A percentile compares a stretch with the other conserved stretches of the same genome.
Evolutionary conservation across 192 early-diverging fungal species (phyloP).

Genomic region (Backusella parvicylindrica): DNA sequence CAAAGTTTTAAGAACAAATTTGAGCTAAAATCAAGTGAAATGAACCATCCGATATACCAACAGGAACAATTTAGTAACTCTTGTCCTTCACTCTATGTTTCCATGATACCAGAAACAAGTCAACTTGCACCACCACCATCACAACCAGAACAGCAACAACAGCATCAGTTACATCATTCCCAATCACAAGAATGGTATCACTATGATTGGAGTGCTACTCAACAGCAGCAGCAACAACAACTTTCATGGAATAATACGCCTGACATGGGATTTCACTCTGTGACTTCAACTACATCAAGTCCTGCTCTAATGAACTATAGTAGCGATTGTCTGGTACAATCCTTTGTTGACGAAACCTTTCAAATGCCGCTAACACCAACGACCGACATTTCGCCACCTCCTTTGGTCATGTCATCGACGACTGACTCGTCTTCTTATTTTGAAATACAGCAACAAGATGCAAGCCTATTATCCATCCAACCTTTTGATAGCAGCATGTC

Average conservation of each 20-base stretch:
- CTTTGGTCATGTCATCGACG: neutral
- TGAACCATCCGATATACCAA: neutral
- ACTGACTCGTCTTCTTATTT: neutral
- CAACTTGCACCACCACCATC: neutral
- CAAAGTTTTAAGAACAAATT: neutral
- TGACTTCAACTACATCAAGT: neutral
- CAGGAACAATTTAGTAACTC: neutral
- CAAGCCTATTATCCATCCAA: neutral
- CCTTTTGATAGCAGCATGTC: neutral
- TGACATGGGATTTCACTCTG: neutral
- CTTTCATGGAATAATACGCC: neutral
- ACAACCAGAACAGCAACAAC: neutral
- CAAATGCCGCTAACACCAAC: constrained; percentile 1
- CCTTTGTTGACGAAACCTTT: neutral
- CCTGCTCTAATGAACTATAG: neutral
- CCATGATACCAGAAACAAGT: neutral
- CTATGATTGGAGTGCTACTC: neutral
- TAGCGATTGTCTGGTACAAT: constrained; percentile 3
- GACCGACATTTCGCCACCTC: neutral
- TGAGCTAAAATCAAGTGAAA: neutral
- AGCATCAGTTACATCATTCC: neutral
- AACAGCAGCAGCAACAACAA: neutral
- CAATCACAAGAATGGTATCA: constrained; percentile 6
- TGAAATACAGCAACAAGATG: neutral
- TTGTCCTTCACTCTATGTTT: neutral